A percentile compares a stretch with the other conserved stretches of the same genome.
These are phyloP conservation scores for Malus hybrid DNA, from an alignment of 331 rosid genomes.

Conservation along the genomic window DNA sequence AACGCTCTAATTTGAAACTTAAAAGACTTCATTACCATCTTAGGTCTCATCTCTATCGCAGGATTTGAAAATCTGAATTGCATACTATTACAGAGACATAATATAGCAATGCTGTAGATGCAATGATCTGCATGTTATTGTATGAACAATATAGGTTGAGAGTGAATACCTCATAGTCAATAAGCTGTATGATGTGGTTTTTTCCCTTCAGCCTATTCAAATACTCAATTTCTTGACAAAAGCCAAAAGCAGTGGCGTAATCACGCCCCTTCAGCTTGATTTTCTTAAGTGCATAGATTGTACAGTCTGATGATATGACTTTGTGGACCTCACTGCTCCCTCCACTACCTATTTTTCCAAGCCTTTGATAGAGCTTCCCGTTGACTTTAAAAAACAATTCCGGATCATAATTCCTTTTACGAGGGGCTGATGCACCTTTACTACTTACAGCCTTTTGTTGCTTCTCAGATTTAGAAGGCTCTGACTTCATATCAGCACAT, in stretches of 20 bases:
- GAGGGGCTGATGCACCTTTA: slow-evolving; percentile 51
- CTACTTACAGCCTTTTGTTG: slow-evolving; percentile 54
- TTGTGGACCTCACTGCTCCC: slow-evolving; percentile 99
- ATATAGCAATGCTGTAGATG: neutral
- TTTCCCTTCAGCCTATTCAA: slow-evolving; percentile 79
- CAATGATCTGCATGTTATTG: neutral
- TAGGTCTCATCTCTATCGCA: slow-evolving; percentile 8
- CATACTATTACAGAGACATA: neutral
- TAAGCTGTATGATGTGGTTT: slow-evolving; percentile 80
- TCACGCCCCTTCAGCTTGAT: slow-evolving; percentile 96
- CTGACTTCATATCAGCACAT: slow-evolving; percentile 40
- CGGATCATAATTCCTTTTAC: slow-evolving; percentile 77
- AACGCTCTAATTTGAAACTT: neutral
- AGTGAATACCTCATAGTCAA: slow-evolving; percentile 78
- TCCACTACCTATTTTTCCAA: slow-evolving; percentile 97
- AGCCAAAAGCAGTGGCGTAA: slow-evolving; percentile 89
- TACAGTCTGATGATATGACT: slow-evolving; percentile 94
- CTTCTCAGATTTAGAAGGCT: slow-evolving; percentile 49
- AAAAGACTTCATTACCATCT: neutral
- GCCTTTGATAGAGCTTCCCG: slow-evolving; percentile 93
- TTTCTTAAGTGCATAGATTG: slow-evolving; percentile 84
- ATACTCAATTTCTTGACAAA: slow-evolving; percentile 97
- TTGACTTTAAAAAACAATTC: slow-evolving; percentile 93
- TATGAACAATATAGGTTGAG: slow-evolving; percentile 1
- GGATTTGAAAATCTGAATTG: neutral